Percentiles rank a stretch among this genome's conserved stretches.
Conservation (phyloP, 352 stramenopile genomes). For the Phytophthora brassicae region DNA sequence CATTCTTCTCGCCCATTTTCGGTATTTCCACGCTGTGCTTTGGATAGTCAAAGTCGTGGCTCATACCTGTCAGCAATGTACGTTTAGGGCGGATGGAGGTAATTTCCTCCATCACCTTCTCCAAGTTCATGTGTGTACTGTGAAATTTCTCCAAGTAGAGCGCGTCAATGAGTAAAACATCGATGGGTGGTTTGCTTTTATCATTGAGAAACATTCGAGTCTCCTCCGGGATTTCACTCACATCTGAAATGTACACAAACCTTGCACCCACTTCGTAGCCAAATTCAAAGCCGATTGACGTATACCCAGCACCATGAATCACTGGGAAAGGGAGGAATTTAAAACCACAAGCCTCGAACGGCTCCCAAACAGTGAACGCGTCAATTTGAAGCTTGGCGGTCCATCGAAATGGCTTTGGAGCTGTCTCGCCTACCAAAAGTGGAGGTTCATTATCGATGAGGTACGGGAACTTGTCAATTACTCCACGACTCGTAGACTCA, state of each 20-base stretch:
- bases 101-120: slow-evolving; percentile 69
- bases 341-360: slow-evolving; percentile 53
- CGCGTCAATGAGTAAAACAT: slow-evolving; percentile 84
- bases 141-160: slow-evolving; percentile 78
- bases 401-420: slow-evolving; percentile 66
- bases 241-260: slow-evolving; percentile 89
- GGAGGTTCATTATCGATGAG: slow-evolving; percentile 53
- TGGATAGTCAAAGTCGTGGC: slow-evolving; percentile 82
- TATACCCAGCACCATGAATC: slow-evolving; percentile 78
- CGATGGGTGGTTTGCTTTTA: slow-evolving; percentile 50
- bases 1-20: slow-evolving; percentile 51
- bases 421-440: not conserved
- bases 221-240: slow-evolving; percentile 74
- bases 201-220: slow-evolving; percentile 62
- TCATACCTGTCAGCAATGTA: slow-evolving; percentile 86
- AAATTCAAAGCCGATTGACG: slow-evolving; percentile 82
- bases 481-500: slow-evolving; percentile 49
- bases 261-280: slow-evolving; percentile 61
- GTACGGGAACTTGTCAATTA: slow-evolving; percentile 80
- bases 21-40: slow-evolving; percentile 46
- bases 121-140: slow-evolving; percentile 85
- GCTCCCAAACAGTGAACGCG: slow-evolving; percentile 50
- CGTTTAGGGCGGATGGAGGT: slow-evolving; percentile 60
- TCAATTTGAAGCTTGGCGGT: slow-evolving; percentile 76
- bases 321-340: slow-evolving; percentile 74